A percentile compares a stretch with the other conserved stretches of the same genome.
phyloP scores from a whole-genome alignment of 352 stramenopile genomes.

The Pythium coloratum region DNA sequence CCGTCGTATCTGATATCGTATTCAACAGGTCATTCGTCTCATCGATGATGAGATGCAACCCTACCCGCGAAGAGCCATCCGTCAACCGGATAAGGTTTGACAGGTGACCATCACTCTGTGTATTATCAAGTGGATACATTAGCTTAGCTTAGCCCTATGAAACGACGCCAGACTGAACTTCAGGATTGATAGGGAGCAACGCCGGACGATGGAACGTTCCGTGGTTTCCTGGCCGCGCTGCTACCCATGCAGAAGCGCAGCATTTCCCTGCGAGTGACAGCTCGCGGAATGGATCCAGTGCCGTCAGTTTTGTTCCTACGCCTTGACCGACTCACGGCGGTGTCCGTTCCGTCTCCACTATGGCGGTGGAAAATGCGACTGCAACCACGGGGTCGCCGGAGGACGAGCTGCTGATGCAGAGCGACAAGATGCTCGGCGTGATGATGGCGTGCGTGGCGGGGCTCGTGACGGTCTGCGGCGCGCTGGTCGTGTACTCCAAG shows the following conservation, averaged over 20 bases:
- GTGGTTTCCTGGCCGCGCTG: background rate
- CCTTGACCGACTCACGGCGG: background rate
- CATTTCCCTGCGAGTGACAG: background rate
- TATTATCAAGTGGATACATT: background rate
- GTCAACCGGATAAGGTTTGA: background rate
- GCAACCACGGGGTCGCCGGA: background rate
- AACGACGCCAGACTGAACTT: background rate
- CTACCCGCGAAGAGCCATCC: constrained; percentile 6
- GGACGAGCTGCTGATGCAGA: constrained; percentile 8
- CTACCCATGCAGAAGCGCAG: constrained; percentile 1
- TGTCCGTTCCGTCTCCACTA: background rate
- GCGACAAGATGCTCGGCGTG: constrained; percentile 21
- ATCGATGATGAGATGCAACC: constrained; percentile 15
- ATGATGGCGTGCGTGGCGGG: constrained; percentile 25
- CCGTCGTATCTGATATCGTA: constrained; percentile 13
- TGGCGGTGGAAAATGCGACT: background rate
- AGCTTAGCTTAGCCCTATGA: background rate
- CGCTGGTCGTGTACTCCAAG: constrained; percentile 29
- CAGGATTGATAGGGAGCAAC: background rate
- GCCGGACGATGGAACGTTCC: constrained; percentile 1
- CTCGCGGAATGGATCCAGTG: background rate
- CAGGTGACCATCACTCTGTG: background rate
- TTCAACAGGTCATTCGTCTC: background rate
- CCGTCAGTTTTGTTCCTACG: background rate
- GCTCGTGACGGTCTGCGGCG: constrained; percentile 21